Percentiles rank a stretch among this genome's conserved stretches.
These are phyloP conservation scores for Aplosporella prunicola DNA, from an alignment of 2,329 filamentous ascomycete species.

Conservation along the genomic window DNA sequence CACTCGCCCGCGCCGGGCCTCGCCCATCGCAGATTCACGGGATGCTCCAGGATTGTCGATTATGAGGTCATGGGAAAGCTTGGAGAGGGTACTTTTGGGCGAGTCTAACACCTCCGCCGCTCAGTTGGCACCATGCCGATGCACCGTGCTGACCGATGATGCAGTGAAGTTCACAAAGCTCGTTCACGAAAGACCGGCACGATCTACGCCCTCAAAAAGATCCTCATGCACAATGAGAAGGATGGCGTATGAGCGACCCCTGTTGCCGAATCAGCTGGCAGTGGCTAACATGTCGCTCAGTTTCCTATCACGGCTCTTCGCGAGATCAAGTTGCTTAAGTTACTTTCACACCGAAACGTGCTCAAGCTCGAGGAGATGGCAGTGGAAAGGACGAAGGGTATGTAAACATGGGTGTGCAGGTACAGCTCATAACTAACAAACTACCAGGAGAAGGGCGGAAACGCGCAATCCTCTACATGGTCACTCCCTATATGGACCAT, in stretches of 20 bases:
- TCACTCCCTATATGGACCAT: constrained; percentile 97
- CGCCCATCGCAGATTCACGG: constrained; percentile 55
- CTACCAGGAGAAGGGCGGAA: constrained; percentile 43
- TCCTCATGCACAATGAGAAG: constrained; percentile 98
- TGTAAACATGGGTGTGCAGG: constrained; percentile 48
- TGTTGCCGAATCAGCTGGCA: neutral
- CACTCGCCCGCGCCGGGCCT: constrained; percentile 40
- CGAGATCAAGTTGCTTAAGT: constrained; percentile 94
- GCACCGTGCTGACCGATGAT: neutral
- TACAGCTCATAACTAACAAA: constrained; percentile 41
- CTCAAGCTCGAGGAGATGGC: constrained; percentile 91
- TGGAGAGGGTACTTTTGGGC: constrained; percentile 93
- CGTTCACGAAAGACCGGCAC: constrained; percentile 63
- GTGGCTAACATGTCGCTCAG: constrained; percentile 29
- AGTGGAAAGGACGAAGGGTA: constrained; percentile 63
- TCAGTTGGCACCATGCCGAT: constrained; percentile 6
- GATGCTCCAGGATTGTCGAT: constrained; percentile 73
- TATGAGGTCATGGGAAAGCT: constrained; percentile 77
- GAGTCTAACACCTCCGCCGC: constrained; percentile 24
- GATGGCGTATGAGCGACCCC: constrained; percentile 62
- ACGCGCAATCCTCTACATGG: constrained; percentile 92
- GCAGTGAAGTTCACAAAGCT: constrained; percentile 82
- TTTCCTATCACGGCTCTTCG: constrained; percentile 97
- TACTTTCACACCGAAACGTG: constrained; percentile 85
- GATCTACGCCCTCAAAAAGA: constrained; percentile 90